These are phyloP conservation scores for Conoideocrella luteorostrata DNA, from an alignment of 2,329 filamentous ascomycete genomes.

Conservation along the genomic window DNA sequence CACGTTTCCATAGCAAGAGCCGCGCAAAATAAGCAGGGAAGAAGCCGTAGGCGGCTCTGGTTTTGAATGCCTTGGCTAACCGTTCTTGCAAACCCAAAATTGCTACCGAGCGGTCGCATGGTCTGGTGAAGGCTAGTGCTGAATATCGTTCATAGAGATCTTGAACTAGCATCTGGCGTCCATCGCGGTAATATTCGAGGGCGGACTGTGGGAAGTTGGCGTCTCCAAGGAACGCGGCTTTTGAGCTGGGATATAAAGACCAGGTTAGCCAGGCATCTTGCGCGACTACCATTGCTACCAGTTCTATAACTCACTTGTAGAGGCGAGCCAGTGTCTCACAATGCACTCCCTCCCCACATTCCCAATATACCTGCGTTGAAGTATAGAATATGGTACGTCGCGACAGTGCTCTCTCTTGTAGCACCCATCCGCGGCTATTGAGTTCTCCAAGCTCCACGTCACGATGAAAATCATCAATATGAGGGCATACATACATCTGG, in stretches of 20 bases:
- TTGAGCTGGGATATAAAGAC: neutral
- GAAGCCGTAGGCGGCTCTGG: constrained; percentile 23
- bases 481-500: constrained; percentile 19
- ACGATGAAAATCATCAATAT: constrained; percentile 26
- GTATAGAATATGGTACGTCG: constrained; percentile 32
- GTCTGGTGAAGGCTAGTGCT: neutral
- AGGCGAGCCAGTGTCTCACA: constrained; percentile 21
- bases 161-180: constrained; percentile 22
- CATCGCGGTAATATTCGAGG: constrained; percentile 8
- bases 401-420: constrained; percentile 31
- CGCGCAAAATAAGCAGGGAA: constrained; percentile 17
- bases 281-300: too few species aligned
- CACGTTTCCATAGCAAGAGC: neutral
- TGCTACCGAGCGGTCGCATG: neutral
- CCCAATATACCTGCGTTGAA: constrained; percentile 28
- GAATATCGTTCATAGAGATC: neutral
- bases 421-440: constrained; percentile 31
- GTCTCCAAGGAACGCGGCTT: constrained; percentile 20
- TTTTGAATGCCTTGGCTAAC: constrained; percentile 15
- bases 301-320: constrained; percentile 28
- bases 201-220: constrained; percentile 18
- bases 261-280: too few species aligned
- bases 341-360: constrained; percentile 27
- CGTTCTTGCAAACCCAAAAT: constrained; percentile 22
- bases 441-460: constrained; percentile 25